phyloP scores from a whole-genome alignment of 331 rosid genomes.

The Malus hybrid region DNA sequence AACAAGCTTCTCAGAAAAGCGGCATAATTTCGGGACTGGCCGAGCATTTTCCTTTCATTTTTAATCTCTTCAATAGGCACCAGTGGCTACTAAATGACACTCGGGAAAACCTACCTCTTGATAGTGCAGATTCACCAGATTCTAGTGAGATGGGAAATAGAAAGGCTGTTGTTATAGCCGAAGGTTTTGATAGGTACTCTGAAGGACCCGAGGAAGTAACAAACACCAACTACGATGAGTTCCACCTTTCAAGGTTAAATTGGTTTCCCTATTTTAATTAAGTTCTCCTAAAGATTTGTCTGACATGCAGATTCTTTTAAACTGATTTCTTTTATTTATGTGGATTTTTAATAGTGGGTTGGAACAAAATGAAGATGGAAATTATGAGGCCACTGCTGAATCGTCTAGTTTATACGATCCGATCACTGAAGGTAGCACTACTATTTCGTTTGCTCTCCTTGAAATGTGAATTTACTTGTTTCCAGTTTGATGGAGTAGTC shows the following conservation, averaged over 20 bases:
- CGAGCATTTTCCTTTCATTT: slow-evolving; percentile 61
- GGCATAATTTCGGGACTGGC: slow-evolving; percentile 68
- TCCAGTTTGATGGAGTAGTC: slow-evolving; percentile 2
- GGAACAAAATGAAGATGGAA: slow-evolving; percentile 32
- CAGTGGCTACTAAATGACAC: slow-evolving; percentile 26
- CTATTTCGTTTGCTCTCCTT: not conserved
- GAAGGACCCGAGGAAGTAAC: slow-evolving; percentile 22
- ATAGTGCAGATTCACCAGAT: slow-evolving; percentile 14
- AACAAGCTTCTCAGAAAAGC: slow-evolving; percentile 39
- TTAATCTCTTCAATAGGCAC: slow-evolving; percentile 45
- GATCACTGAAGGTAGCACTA: slow-evolving; percentile 32
- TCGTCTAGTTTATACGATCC: slow-evolving; percentile 29
- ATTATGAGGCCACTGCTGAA: slow-evolving; percentile 24
- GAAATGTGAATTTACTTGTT: not conserved
- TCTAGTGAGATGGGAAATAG: slow-evolving; percentile 19
- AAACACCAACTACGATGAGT: slow-evolving; percentile 22
- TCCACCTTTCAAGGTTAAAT: slow-evolving; percentile 44
- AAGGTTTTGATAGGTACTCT: slow-evolving; percentile 16
- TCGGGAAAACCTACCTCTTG: slow-evolving; percentile 23
- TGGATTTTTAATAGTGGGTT: slow-evolving; percentile 27
- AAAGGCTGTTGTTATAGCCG: slow-evolving; percentile 25
- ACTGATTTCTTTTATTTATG: slow-evolving; percentile 4
- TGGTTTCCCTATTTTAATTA: not conserved
- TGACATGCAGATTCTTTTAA: not conserved
- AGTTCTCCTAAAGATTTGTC: not conserved